Percentiles rank a stretch among this genome's conserved stretches.
These are phyloP conservation scores for Chlamydomonas reinhardtii DNA, from an alignment of 163 green algal genomes.

Conservation along the genomic window DNA sequence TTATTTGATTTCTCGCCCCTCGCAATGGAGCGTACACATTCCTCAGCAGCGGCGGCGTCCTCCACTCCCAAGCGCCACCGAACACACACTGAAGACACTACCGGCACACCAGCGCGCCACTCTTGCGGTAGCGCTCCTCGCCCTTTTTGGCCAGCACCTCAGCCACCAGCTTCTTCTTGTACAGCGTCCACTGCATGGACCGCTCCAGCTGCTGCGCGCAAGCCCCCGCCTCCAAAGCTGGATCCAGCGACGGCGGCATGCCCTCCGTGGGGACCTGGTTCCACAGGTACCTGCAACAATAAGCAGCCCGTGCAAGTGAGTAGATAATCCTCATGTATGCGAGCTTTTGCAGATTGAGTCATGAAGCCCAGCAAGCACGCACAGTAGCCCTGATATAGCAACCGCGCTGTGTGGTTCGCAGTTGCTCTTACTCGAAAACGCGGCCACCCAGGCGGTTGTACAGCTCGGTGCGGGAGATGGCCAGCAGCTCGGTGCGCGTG, in stretches of 20 bases:
- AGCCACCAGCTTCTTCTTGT: constrained; percentile 34
- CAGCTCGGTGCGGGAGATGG: constrained; percentile 22
- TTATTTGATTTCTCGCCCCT: too few relatives aligned
- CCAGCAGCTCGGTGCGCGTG: constrained; percentile 38
- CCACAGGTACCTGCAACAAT: constrained; percentile 16
- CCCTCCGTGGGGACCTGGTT: constrained; percentile 35
- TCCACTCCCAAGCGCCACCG: too few relatives aligned
- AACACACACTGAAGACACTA: not conserved
- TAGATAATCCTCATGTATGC: too few relatives aligned
- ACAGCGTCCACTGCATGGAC: constrained; percentile 35
- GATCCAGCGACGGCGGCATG: not conserved
- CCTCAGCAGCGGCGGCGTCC: too few relatives aligned
- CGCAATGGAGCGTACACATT: too few relatives aligned
- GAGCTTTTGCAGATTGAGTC: too few relatives aligned
- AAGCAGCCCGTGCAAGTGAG: too few relatives aligned
- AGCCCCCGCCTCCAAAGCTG: not conserved
- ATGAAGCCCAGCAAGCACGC: too few relatives aligned
- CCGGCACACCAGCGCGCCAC: constrained; percentile 4
- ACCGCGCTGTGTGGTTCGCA: too few relatives aligned
- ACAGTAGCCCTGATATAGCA: too few relatives aligned
- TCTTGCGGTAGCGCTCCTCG: not conserved
- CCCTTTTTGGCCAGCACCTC: constrained; percentile 30
- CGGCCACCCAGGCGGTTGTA: not conserved
- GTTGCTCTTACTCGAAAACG: not conserved
- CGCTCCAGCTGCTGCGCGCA: constrained; percentile 33